Base-by-base conservation (phyloP, 257 asterid genomes). In the Eustoma russellianum region DNA sequence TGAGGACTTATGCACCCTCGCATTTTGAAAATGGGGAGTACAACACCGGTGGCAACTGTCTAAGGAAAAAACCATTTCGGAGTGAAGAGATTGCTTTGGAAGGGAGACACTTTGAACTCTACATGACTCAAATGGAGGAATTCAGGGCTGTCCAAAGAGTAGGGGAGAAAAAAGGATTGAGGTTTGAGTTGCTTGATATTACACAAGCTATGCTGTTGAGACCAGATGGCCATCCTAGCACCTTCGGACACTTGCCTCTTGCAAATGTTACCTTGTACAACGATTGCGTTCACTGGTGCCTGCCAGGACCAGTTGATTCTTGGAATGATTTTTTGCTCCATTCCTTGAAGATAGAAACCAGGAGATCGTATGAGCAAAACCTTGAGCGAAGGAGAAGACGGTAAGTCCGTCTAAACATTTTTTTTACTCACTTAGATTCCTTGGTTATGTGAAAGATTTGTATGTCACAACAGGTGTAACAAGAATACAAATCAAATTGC, bases 271-370 rank as follows among this genome's bases (percentile, higher is more conserved):
- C 73, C 0, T 41, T 70, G 71, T 66, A 59, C 17, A 74, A 70
- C 53, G 80, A 74, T 13, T 74, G 80, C 34, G 77, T 74, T 2
- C 80, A 74, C 9, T 74, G 80, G 80, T 74, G 80, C 55, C 61
- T 74, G 61, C 77, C 80, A 5, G 77, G 77, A 19, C 80, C 80
- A 9, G 51, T 74, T 45, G 78, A 75, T 63, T 45, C 75, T 1
- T 75, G 78, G 81, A 60, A 59, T 18, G 78, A 75, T 64, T 75
- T 75, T 56, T 60, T 75, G 52, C 67, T 67, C 38, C 66, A 74
- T 41, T 55, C 66, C 74, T 60, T 74, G 66, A 74, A 74, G 71
- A 66, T 47, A 68, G 74, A 74, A 45, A 63, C 47, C 13, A 57
- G 61, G 54, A 53, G 48, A 54, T 57, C 65, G 5, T n/a, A 24